These are phyloP conservation scores for Discostella pseudostelligera DNA, from an alignment of 108 stramenopile species.

Conservation along the genomic window DNA sequence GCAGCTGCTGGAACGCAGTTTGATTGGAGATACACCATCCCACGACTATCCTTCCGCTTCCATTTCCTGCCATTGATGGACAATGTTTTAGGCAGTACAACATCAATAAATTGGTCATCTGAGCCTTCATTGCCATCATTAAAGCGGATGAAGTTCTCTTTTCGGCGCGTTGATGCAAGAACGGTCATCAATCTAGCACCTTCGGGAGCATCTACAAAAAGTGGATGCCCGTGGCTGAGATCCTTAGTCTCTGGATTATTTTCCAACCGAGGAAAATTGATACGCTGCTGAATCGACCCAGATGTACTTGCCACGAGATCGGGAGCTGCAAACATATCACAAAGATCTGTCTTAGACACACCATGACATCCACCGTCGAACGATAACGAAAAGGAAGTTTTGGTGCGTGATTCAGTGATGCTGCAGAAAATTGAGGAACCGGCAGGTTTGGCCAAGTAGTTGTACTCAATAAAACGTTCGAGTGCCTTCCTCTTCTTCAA, in stretches of 20 bases:
- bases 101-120: slow-evolving; percentile 27
- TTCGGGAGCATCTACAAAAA: slow-evolving; percentile 70
- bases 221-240: slow-evolving; percentile 21
- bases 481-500: slow-evolving; percentile 12
- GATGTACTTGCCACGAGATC: slow-evolving; percentile 7
- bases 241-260: neutral
- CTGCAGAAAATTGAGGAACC: slow-evolving; percentile 9
- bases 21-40: slow-evolving; percentile 36
- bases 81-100: slow-evolving; percentile 19
- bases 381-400: slow-evolving; percentile 12
- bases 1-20: slow-evolving; percentile 43
- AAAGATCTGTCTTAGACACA: slow-evolving; percentile 49
- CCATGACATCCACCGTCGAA: slow-evolving; percentile 20
- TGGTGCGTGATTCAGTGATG: slow-evolving; percentile 30
- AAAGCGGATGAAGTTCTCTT: slow-evolving; percentile 40
- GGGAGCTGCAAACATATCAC: slow-evolving; percentile 50
- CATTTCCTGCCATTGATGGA: slow-evolving; percentile 32
- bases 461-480: slow-evolving; percentile 20
- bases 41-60: slow-evolving; percentile 24
- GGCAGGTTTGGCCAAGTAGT: neutral
- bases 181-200: slow-evolving; percentile 65
- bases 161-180: slow-evolving; percentile 65
- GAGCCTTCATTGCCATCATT: slow-evolving; percentile 12
- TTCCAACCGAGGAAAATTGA: slow-evolving; percentile 9
- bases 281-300: slow-evolving; percentile 14